These are phyloP conservation scores for Sarcodon aspratus DNA, from an alignment of 768 basidiomycete species.

Conservation along the genomic window DNA sequence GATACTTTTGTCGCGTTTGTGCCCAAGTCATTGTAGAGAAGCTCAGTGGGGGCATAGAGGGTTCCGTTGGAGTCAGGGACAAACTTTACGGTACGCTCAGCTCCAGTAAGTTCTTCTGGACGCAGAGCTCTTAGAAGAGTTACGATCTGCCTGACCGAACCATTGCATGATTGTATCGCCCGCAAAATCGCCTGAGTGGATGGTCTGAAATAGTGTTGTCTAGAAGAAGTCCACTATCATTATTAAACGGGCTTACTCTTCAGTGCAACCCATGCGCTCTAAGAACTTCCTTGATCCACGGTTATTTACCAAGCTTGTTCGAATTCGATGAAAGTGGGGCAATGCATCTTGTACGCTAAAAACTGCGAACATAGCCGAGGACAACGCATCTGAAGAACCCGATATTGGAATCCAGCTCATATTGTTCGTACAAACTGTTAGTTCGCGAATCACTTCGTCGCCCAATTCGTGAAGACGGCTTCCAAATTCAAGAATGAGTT, in stretches of 20 bases:
- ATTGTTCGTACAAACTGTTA: too few species aligned
- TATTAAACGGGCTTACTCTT: conserved; percentile 17
- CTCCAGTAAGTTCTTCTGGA: conserved; percentile 5
- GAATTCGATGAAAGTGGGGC: conserved; percentile 11
- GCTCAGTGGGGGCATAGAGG: neutral
- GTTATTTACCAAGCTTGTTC: conserved; percentile 7
- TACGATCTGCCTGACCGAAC: neutral
- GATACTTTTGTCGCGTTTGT: neutral
- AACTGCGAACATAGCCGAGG: neutral
- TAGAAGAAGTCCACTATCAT: neutral
- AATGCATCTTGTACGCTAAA: conserved; percentile 8
- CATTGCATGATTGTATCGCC: too few species aligned
- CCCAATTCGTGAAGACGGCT: neutral
- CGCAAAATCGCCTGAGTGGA: neutral
- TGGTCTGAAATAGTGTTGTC: neutral
- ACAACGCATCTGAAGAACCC: too few species aligned
- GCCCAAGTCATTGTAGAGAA: conserved; percentile 8
- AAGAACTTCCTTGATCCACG: conserved; percentile 11
- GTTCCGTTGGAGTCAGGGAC: conserved; percentile 2
- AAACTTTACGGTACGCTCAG: conserved; percentile 9
- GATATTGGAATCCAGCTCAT: too few species aligned
- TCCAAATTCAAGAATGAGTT: conserved; percentile 2
- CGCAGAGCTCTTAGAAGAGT: neutral
- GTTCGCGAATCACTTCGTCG: too few species aligned
- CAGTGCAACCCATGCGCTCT: conserved; percentile 24